Evolutionary conservation across 2,329 filamentous ascomycete genomes (phyloP), one percentile per base, ranked within the genome.

Genomic region (Aspergillus melleus): DNA sequence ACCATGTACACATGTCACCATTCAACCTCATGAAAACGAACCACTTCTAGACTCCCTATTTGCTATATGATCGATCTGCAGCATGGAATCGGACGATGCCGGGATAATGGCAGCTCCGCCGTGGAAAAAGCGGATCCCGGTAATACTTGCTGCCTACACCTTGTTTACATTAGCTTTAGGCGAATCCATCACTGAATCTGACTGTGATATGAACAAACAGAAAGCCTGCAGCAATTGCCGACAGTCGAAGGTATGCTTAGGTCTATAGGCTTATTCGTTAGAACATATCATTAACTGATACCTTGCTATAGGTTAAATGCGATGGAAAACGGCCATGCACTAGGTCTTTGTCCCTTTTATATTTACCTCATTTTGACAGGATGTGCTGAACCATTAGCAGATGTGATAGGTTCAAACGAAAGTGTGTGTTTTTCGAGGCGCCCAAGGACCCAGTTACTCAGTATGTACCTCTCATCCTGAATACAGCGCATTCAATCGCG

Each of bases 151-250:
- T 39, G 12, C 47, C 52, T 39, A 29, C 16, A 16, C 49, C 26
- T 32, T 44, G 26, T 1, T 11, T 19, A 32, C 10, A 11, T 16
- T 36, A 14, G 11, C 32, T 36, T 14, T 36, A 14, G 32, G 14
- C 12, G 32, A 3, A 14, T 36, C 12, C 10, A 36, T 36, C 11
- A n/a, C 16, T 42, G 16, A n/a, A 42, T n/a, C 36, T 19, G 11
- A 4, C 4, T 16, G 4, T 11, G 14, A 16, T 22, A 46, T n/a
- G 19, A 20, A 1, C 36, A 24, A 24, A 24, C 6, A 76, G 73
- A 76, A 76, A 64, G 74, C 75, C 3, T 77, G 75, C 59, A 70
- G 69, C 59, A 64, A 74, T 44, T 77, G 75, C 61, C 69, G 75
- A n/a, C 66, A 68, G 32, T 76, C 74, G 1, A 77, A 77, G 64